phyloP scores from a whole-genome alignment of 345 rosid genomes.

The Sisymbrium altissimum region DNA sequence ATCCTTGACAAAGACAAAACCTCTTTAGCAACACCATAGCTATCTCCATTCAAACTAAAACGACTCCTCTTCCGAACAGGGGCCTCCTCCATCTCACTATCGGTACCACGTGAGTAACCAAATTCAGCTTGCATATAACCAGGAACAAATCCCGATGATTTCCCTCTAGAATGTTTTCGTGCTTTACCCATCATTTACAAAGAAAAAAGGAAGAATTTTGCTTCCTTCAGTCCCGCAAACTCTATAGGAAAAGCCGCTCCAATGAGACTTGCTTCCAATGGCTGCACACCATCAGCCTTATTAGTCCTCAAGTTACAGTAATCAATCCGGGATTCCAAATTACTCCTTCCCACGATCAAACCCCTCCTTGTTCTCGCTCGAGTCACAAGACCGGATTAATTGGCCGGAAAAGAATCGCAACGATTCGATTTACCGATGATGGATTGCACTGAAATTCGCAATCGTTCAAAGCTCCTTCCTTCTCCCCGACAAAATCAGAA shows the following conservation, averaged over 20 bases:
- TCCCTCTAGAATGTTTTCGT: conserved; percentile 59
- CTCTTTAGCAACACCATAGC: conserved; percentile 48
- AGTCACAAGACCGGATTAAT: not conserved
- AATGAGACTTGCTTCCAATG: conserved; percentile 47
- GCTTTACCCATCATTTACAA: conserved; percentile 67
- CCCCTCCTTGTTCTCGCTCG: not conserved
- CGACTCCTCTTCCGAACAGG: conserved; percentile 55
- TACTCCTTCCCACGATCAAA: not conserved
- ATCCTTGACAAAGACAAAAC: conserved; percentile 58
- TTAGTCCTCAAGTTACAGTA: too few species aligned
- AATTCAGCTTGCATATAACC: conserved; percentile 60
- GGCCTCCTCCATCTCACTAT: conserved; percentile 50
- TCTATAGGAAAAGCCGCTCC: conserved; percentile 64
- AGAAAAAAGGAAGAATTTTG: conserved; percentile 24
- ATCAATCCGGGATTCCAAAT: not conserved
- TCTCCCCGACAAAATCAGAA: not conserved
- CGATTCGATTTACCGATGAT: not conserved
- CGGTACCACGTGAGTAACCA: conserved; percentile 60
- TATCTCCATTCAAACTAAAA: conserved; percentile 48
- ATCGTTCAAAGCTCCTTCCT: not conserved
- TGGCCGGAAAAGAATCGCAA: not conserved
- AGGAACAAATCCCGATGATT: conserved; percentile 56
- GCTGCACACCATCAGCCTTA: too few species aligned
- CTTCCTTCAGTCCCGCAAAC: conserved; percentile 48
- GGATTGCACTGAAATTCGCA: not conserved